Evolutionary conservation across 2,329 filamentous ascomycete genomes (phyloP), one percentile per base, ranked within the genome.

Genomic region (Ceratocystis albifundus): DNA sequence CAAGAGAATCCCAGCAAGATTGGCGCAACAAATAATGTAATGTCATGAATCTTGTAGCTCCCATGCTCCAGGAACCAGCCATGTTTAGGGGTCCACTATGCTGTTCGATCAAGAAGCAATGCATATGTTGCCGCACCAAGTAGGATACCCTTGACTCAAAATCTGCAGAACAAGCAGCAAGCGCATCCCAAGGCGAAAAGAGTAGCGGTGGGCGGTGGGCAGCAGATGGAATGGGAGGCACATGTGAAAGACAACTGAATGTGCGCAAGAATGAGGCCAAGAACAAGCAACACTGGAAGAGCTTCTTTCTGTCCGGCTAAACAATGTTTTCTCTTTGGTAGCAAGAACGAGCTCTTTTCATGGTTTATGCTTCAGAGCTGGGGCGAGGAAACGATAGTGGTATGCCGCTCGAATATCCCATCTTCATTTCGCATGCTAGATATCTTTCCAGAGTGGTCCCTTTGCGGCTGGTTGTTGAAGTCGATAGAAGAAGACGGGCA

Each of bases 131-230:
- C 55, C 55, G 28, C 55, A 59, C 55, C 28, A 30, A 36, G 28
- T n/a, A 10, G 17, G 30, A 59, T 59, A 59, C 55, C 55, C 55
- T 59, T 59, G 55, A 59, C 55, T 59, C 55, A 59, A 59, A 59
- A 59, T 59, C 28, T 59, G 55, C 55, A 59, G 25, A 32, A 17
- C 55, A n/a, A 59, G n/a, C 55, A 59, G 12, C 30, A 32, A 59
- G 30, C 17, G 30, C 25, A 59, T 59, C 53, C 46, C 53, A 59
- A 32, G 53, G 48, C 25, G 28, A 17, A 12, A 30, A n/a, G 28
- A 59, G 53, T 59, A 59, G 53, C 53, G 53, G 53, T 32, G 53
- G 53, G 15, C 20, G 20, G 48, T 53, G 48, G 20, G 20, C 12
- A 25, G 20, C 8, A 22, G 22, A 50, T n/a, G 36, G 53, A 10